Evolutionary conservation across 2,329 filamentous ascomycete species (phyloP), one percentile per base, ranked within the genome.

Genomic region (Diaporthe destruens): DNA sequence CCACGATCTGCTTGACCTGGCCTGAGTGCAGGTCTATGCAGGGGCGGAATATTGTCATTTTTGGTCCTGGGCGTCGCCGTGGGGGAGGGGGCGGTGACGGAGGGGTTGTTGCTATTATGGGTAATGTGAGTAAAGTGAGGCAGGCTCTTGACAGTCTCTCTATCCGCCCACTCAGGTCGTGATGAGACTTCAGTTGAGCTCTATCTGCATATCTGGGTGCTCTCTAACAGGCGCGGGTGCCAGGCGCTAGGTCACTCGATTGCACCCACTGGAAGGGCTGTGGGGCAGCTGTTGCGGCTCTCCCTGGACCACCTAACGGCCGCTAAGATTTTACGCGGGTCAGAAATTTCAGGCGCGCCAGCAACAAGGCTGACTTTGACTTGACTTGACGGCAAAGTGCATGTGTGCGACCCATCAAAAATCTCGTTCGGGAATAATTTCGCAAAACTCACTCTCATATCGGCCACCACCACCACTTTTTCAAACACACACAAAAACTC

Each of bases 21-120:
- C 96, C 96, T n/a, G 95, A 92, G 82, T 99, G 96, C 69, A 99
- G 89, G 84, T 99, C 96, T 82, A 99, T 98, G 80, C 96, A 99
- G 25, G 96, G 96, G 51, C 96, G 89, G 80, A 99, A 99, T 77
- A 92, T 91, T 3, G 96, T 98, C 96, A 99, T 98, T 32, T 61
- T 61, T 29, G n/a, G n/a, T 55, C 8, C 8, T 42, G 4, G n/a
- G 2, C 7, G 25, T 54, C 2, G n/a, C 29, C 29, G 29, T 29
- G 29, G 29, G 16, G 32, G n/a, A 11, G 23, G 34, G 47, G 32
- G 32, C 5, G 20, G 3, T 29, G 16, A 20, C 44, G 20, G 44
- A 11, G 44, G 16, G 29, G 6, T 29, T 6, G 12, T 44, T 44
- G 6, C n/a, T 25, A 51, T 12, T 51, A 51, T 7, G 23, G 6